Conservation (phyloP, 169 alveolate genomes). For the Cryptosporidium ubiquitum region DNA sequence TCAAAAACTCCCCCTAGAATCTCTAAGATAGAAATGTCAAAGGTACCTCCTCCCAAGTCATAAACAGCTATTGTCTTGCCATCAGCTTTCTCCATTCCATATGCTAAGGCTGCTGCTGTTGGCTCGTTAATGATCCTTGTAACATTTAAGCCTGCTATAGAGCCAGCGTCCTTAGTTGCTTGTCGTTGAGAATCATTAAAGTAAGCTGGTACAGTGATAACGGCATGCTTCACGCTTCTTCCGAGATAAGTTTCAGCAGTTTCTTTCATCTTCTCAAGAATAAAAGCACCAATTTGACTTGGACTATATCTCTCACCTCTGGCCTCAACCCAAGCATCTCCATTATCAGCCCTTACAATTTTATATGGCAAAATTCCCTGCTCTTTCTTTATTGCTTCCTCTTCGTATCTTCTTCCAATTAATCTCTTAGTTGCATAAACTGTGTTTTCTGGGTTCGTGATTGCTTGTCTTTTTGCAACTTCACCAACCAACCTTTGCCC, state of each 20-base stretch:
- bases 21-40: constrained; percentile 97
- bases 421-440: constrained; percentile 95
- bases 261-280: constrained; percentile 95
- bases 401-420: constrained; percentile 96
- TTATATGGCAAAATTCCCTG: constrained; percentile 95
- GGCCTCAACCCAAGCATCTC: constrained; percentile 98
- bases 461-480: constrained; percentile 97
- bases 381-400: constrained; percentile 96
- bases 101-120: constrained; percentile 99
- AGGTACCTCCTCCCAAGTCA: constrained; percentile 95
- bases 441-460: constrained; percentile 96
- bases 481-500: constrained; percentile 96
- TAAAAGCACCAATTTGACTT: constrained; percentile 96
- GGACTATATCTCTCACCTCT: constrained; percentile 96
- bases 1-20: constrained; percentile 98
- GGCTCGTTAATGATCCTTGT: constrained; percentile 99
- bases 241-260: constrained; percentile 97
- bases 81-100: constrained; percentile 96
- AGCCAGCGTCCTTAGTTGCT: constrained; percentile 97
- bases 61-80: constrained; percentile 94
- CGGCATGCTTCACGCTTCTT: constrained; percentile 93
- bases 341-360: constrained; percentile 94
- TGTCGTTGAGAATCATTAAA: constrained; percentile 96
- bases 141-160: constrained; percentile 94
- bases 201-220: constrained; percentile 97